Conservation (phyloP, 495 filamentous ascomycete genomes). For the Apodospora peruviana region DNA sequence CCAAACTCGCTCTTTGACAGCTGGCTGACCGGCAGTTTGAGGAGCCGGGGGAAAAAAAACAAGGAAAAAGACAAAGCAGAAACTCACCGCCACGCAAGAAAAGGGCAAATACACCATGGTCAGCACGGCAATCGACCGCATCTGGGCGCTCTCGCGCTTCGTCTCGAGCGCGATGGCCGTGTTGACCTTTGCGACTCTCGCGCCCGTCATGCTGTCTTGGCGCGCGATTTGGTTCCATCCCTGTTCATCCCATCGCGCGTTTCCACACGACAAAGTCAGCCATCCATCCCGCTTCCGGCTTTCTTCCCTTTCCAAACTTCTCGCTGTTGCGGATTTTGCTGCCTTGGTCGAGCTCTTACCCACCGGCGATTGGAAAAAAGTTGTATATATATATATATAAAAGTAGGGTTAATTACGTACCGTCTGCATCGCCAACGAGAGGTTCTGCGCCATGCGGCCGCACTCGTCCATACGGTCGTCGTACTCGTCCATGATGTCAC, state of each 20-base stretch:
- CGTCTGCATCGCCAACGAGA: constrained; percentile 5
- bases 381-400: no score
- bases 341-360: no score
- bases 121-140: constrained; percentile 3
- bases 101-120: constrained; percentile 3
- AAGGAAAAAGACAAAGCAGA: not conserved
- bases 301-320: not conserved
- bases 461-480: constrained; percentile 6
- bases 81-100: constrained; percentile 4
- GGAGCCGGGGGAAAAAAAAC: not conserved
- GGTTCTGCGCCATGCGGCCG: constrained; percentile 1
- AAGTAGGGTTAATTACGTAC: no score
- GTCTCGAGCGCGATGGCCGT: constrained; percentile 1
- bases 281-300: not conserved
- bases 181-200: not conserved
- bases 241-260: no score
- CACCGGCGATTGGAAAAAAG: no score
- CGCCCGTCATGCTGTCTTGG: not conserved
- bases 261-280: not conserved
- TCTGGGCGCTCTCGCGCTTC: constrained; percentile 1
- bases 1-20: no score
- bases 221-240: constrained; percentile 6
- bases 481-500: constrained; percentile 4
- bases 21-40: no score
- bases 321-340: not conserved